Evolutionary conservation across 257 asterid species (phyloP), one percentile per base, ranked within the genome.

Genomic region (Salvia miltiorrhiza): DNA sequence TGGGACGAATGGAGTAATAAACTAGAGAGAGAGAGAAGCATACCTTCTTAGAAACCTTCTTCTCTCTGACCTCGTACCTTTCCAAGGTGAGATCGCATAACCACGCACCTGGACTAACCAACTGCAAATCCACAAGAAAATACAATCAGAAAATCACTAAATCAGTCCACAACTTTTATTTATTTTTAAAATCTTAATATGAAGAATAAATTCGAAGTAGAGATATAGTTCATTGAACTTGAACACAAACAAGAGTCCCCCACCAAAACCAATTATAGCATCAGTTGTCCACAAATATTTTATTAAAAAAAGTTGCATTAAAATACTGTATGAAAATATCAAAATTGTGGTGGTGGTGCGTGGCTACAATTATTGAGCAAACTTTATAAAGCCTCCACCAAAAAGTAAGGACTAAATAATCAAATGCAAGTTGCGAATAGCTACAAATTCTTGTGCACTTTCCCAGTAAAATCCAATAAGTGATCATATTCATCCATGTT

Each of bases 31-130:
- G 48, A 28, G 14, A 23, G 20, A n/a, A 32, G 10, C 12, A 44
- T 49, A 77, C 86, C 90, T 85, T 85, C 80, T 85, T 85, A 10
- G 88, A 78, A 44, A 80, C 90, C 56, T 82, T 85, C 86, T 85
- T 85, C 79, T 85, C 90, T 63, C 86, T 69, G 58, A 85, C 90
- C 67, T 85, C 90, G 23, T 85, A 85, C 9, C 90, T 85, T 47
- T 85, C 90, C 20, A 85, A 84, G 19, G 90, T 85, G 75, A 85
- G 69, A 52, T 85, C 90, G 37, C 88, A 80, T 69, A 85, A 54
- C 90, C 90, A 85, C 54, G 88, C 47, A 56, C 90, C 90, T 12
- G 90, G 90, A 73, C 86, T 71, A 12, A 85, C 88, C 83, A 85
- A 70, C 90, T 85, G 80, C 77, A 74, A 8, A 52, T 17, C n/a